Evolutionary conservation across 352 stramenopile genomes (phyloP), one percentile per base, ranked within the genome.

Genomic region (Globisporangium recalcitrans): DNA sequence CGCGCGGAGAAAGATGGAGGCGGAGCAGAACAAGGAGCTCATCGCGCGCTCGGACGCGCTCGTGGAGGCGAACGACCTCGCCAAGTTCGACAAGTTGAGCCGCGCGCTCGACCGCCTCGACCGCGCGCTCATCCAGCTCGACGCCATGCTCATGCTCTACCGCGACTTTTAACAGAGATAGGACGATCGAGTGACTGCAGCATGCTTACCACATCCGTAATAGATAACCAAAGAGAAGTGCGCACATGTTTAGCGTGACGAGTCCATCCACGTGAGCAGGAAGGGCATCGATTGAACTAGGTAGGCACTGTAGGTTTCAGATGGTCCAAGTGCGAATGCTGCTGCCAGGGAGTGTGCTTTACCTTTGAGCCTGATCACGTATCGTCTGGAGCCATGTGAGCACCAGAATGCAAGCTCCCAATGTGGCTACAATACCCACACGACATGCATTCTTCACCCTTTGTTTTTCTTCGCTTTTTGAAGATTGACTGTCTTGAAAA

Each of bases 91-190:
- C 71, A 89, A 87, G 65, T 72, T 95, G 36, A 93, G 87, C 55
- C 85, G 84, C 44, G 81, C 85, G 19, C 75, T 95, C 31, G 87
- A 95, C 65, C 87, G 87, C 32, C 73, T 93, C 44, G 87, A 95
- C 69, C 85, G 87, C 55, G 80, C 81, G 40, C 75, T 87, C 61
- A 83, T 95, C 57, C 87, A 93, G 52, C 69, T 95, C 38, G 87
- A 95, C 68, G 74, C 73, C 51, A 94, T 94, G 85, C 75, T 95
- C 59, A 93, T 95, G 85, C 81, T 95, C 13, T 93, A 90, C 65
- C 82, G 85, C 42, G 82, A 95, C 64, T 95, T 95, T 70, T 95
- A 90, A 64, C 29, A 55, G 27, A 31, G 27, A 46, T 21, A 56
- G 42, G n/a, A 31, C 16, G 36, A 27, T 19, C 6, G 34, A 36